These are phyloP conservation scores for Chlorella vulgaris DNA, from an alignment of 139 green algal species.

Conservation along the genomic window DNA sequence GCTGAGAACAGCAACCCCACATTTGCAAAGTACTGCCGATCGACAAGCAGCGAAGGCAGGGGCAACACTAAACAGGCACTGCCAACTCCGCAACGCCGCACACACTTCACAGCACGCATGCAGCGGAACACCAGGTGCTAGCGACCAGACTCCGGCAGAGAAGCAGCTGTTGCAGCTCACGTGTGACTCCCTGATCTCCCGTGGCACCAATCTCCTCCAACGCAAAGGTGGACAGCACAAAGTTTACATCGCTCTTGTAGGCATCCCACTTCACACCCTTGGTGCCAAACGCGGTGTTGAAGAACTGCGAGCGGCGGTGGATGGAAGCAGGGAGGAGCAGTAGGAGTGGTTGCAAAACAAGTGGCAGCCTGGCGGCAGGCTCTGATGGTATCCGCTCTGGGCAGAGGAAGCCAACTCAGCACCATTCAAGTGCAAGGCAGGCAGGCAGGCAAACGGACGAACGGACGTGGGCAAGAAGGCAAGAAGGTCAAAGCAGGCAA, in stretches of 20 bases:
- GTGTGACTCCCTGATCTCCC: constrained; percentile 33
- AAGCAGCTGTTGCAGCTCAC: not conserved
- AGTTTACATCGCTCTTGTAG: constrained; percentile 48
- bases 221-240: constrained; percentile 41
- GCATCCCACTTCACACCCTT: constrained; percentile 33
- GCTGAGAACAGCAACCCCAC: too few relatives aligned
- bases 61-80: too few relatives aligned
- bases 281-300: constrained; percentile 25
- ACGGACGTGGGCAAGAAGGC: too few relatives aligned
- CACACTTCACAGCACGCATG: too few relatives aligned
- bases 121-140: too few relatives aligned
- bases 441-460: too few relatives aligned
- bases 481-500: not conserved
- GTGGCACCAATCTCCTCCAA: constrained; percentile 52
- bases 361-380: not conserved
- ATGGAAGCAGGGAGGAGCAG: not conserved
- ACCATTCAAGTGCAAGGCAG: not conserved
- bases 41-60: too few relatives aligned
- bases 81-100: too few relatives aligned
- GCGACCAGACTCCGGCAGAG: too few relatives aligned
- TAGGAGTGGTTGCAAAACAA: not conserved
- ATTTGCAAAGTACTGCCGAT: too few relatives aligned
- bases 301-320: constrained; percentile 13
- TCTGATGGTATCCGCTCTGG: not conserved
- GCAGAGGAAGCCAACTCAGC: not conserved